Base-by-base conservation (phyloP, 306 rosid species). In the Trichosanthes cucumerina region DNA sequence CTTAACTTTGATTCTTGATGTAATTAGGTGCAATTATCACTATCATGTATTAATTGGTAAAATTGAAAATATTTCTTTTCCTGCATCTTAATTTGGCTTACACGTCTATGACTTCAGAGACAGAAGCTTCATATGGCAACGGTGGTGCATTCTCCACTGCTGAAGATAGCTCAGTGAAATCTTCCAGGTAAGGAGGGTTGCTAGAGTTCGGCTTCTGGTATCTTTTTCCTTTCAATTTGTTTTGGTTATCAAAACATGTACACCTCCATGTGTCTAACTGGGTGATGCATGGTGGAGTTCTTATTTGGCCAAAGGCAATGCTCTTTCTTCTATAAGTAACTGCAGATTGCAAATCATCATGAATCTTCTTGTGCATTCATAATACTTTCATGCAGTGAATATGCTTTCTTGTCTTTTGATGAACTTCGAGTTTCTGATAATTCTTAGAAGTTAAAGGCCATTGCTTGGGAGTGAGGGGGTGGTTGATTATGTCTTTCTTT, bases 131-230 rank as follows among this genome's bases (percentile, higher is more conserved):
- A 58, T 72, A 70, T 81, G 88, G 66, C 15, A 82, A 85, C 60
- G 82, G 69, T 65, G 90, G 79, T 44, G 82, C 82, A 18, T 70
- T 62, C 69, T 78, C 87, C 66, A 74, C 36, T 8, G 63, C 82
- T 62, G 84, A 76, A 81, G 86, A 86, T 74, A 83, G 75, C 82
- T 78, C 84, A 43, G 74, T 43, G 34, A 85, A 86, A 75, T 71
- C 68, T 81, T 82, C 87, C 81, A 76, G 71, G 91, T 91, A 84
- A 90, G 91, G 69, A 77, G 66, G 71, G n/a, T 82, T 57, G 47
- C 8, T 14, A 72, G 34, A 73, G 34, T 73, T 73, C 6, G 10
- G 21, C 5, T 43, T 70, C 23, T 71, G 38, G 76, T 71, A 71
- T 43, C 54, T 9, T 66, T 39, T 66, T 39, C 54, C 54, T 69